Evolutionary conservation across 306 rosid species (phyloP).

Genomic region (Cucurbita argyrosperma): DNA sequence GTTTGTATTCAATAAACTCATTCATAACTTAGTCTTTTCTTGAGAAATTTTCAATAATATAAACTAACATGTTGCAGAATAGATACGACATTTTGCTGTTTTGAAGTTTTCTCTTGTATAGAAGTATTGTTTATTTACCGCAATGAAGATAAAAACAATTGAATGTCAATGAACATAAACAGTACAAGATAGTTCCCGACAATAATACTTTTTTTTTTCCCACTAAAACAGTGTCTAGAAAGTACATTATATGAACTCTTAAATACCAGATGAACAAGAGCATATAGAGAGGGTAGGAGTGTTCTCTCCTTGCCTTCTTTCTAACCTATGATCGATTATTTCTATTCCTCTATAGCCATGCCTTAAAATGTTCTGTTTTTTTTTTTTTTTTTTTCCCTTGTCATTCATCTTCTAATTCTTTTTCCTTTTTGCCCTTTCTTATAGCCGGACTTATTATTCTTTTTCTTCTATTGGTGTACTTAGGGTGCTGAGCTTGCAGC

Average conservation of each 20-base stretch:
- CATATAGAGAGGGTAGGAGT: neutral
- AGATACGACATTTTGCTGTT: neutral
- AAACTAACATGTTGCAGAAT: neutral
- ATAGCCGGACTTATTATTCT: neutral
- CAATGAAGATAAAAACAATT: neutral
- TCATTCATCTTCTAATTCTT: neutral
- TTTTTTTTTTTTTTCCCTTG: neutral
- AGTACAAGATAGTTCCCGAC: neutral
- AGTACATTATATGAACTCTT: neutral
- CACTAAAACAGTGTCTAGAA: neutral
- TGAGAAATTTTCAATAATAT: neutral
- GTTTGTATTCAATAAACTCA: neutral
- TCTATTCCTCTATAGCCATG: neutral
- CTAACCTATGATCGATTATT: neutral
- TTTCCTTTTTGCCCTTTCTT: neutral
- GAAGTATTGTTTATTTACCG: neutral
- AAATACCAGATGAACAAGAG: neutral
- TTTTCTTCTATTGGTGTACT: conserved; percentile 17
- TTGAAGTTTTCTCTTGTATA: neutral
- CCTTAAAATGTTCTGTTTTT: neutral
- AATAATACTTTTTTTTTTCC: neutral
- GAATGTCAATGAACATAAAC: neutral
- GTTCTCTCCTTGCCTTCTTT: neutral
- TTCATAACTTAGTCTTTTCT: neutral
- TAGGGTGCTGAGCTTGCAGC: conserved; percentile 93